These are phyloP conservation scores for Chrysanthemum lavandulifolium DNA, from an alignment of 129 eudicot species.

Conservation along the genomic window DNA sequence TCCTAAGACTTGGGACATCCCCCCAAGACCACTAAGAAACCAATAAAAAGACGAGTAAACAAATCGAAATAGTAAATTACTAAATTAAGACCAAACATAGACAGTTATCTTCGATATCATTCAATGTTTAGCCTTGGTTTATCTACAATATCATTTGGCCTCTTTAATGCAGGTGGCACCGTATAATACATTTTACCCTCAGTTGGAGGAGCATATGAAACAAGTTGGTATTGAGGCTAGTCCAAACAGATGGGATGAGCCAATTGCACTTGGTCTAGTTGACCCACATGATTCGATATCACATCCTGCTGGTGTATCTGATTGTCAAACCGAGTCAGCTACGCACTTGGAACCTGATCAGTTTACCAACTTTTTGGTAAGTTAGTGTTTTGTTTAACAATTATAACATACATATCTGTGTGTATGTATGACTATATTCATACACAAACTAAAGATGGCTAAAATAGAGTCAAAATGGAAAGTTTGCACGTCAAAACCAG, in stretches of 20 bases:
- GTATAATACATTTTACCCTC: constrained; percentile 85
- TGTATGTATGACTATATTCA: background rate
- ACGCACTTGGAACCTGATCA: constrained; percentile 79
- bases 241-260: constrained; percentile 71
- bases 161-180: constrained; percentile 78
- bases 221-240: constrained; percentile 81
- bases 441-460: background rate
- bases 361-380: constrained; percentile 81
- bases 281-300: constrained; percentile 41
- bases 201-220: constrained; percentile 78
- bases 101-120: too few species aligned
- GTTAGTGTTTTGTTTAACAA: background rate
- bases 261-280: constrained; percentile 39
- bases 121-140: too few species aligned
- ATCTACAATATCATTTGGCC: too few species aligned
- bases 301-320: constrained; percentile 45
- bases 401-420: background rate
- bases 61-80: too few species aligned
- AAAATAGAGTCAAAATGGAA: too few species aligned
- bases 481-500: too few species aligned
- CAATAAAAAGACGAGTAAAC: too few species aligned
- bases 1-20: too few species aligned
- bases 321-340: constrained; percentile 55
- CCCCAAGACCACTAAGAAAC: too few species aligned
- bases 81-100: too few species aligned